Evolutionary conservation across 345 rosid genomes (phyloP).

Genomic region (Adansonia digitata): DNA sequence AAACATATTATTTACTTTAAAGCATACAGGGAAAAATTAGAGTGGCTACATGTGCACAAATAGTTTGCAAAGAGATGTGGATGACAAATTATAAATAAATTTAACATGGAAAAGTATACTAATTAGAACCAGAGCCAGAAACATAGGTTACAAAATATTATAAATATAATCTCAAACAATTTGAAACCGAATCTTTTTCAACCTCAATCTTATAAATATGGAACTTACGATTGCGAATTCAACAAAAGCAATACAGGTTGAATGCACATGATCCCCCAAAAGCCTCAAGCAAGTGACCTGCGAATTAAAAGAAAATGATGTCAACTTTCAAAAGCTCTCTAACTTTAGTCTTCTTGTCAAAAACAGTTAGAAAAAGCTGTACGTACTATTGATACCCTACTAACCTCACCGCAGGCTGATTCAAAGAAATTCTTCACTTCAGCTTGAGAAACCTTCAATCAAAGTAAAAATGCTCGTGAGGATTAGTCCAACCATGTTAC

Average conservation of each 20-base stretch:
- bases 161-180: not conserved
- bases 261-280: slow-evolving; percentile 77
- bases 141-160: slow-evolving; percentile 3
- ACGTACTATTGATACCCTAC: slow-evolving; percentile 13
- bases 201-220: not conserved
- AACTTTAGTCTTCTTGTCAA: not conserved
- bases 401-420: slow-evolving; percentile 82
- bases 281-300: slow-evolving; percentile 89
- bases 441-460: slow-evolving; percentile 62
- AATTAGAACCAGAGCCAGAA: not conserved
- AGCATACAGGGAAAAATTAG: not conserved
- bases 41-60: not conserved
- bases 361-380: not conserved
- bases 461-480: not conserved
- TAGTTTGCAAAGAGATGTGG: not conserved
- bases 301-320: slow-evolving; percentile 2
- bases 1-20: not conserved
- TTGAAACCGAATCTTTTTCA: not conserved
- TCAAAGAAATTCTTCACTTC: slow-evolving; percentile 80
- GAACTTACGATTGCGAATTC: slow-evolving; percentile 76
- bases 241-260: slow-evolving; percentile 83
- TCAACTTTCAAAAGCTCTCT: slow-evolving; percentile 1
- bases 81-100: not conserved
- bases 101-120: not conserved
- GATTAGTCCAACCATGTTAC: not conserved